Conservation (phyloP, 2,329 filamentous ascomycete species). For the Cercospora nicotianae region DNA sequence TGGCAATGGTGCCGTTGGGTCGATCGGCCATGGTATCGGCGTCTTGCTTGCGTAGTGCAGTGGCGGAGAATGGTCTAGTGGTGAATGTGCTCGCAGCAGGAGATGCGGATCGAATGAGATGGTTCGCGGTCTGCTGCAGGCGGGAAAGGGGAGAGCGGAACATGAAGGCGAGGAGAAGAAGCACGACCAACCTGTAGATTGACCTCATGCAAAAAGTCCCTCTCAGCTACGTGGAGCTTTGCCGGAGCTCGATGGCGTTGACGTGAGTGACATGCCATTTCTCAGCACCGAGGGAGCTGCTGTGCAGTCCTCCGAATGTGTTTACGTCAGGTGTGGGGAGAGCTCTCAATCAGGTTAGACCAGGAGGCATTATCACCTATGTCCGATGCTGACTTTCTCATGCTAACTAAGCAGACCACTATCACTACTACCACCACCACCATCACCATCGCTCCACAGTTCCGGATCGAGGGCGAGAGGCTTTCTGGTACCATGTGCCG, state of each 20-base stretch:
- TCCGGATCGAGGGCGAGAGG: neutral
- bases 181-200: slow-evolving; percentile 21
- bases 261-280: neutral
- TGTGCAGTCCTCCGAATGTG: neutral
- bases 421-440: neutral
- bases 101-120: slow-evolving; percentile 24
- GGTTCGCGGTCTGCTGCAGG: slow-evolving; percentile 31
- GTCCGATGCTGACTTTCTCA: neutral
- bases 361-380: neutral
- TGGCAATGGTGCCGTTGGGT: slow-evolving; percentile 61
- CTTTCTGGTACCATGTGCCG: neutral
- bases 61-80: slow-evolving; percentile 18
- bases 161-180: slow-evolving; percentile 31
- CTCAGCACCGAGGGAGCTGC: neutral
- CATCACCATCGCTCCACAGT: neutral
- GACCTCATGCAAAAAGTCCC: slow-evolving; percentile 16
- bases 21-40: slow-evolving; percentile 34
- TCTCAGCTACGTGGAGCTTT: neutral
- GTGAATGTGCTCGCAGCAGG: slow-evolving; percentile 20
- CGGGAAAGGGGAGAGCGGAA: slow-evolving; percentile 31
- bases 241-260: neutral
- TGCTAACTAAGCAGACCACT: neutral
- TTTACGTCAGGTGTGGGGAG: neutral
- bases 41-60: slow-evolving; percentile 8
- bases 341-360: neutral